Conservation (phyloP, 2,329 filamentous ascomycete genomes). For the Colletotrichum musae region DNA sequence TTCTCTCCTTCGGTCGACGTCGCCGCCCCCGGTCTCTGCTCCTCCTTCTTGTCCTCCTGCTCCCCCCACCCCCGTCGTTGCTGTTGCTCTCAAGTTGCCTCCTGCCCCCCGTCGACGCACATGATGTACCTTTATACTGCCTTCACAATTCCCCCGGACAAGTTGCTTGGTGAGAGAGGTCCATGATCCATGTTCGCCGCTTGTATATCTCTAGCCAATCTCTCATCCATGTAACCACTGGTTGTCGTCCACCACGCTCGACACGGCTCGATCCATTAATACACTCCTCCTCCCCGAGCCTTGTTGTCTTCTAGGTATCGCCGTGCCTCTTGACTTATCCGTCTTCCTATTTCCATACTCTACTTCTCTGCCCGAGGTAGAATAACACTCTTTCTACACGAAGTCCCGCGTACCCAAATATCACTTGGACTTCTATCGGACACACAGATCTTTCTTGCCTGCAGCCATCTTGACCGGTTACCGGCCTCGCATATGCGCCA, state of each 20-base stretch:
- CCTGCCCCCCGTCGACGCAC: slow-evolving; percentile 30
- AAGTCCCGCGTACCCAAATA: slow-evolving; percentile 20
- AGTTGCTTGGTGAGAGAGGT: slow-evolving; percentile 29
- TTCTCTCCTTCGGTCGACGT: slow-evolving; percentile 40
- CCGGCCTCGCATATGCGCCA: slow-evolving; percentile 29
- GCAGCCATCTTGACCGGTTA: slow-evolving; percentile 14
- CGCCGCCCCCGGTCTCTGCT: slow-evolving; percentile 39
- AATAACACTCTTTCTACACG: slow-evolving; percentile 21
- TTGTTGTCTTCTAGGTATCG: slow-evolving; percentile 24
- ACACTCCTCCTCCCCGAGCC: slow-evolving; percentile 41
- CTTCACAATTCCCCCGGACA: slow-evolving; percentile 38
- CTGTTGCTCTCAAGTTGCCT: slow-evolving; percentile 38
- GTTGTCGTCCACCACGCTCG: slow-evolving; percentile 29
- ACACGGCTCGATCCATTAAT: slow-evolving; percentile 41
- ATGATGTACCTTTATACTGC: slow-evolving; percentile 38
- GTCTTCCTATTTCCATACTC: slow-evolving; percentile 18
- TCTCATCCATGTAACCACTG: slow-evolving; percentile 42
- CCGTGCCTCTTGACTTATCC: slow-evolving; percentile 33
- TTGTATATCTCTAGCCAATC: slow-evolving; percentile 42
- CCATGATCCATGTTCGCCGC: slow-evolving; percentile 38
- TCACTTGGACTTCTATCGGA: slow-evolving; percentile 16
- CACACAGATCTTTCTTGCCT: background rate
- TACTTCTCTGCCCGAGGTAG: slow-evolving; percentile 27
- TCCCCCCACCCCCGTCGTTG: slow-evolving; percentile 21
- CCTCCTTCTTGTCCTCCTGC: slow-evolving; percentile 23